These are phyloP conservation scores for Suaeda aralocaspica DNA, from an alignment of 148 eudicot species.

Conservation along the genomic window DNA sequence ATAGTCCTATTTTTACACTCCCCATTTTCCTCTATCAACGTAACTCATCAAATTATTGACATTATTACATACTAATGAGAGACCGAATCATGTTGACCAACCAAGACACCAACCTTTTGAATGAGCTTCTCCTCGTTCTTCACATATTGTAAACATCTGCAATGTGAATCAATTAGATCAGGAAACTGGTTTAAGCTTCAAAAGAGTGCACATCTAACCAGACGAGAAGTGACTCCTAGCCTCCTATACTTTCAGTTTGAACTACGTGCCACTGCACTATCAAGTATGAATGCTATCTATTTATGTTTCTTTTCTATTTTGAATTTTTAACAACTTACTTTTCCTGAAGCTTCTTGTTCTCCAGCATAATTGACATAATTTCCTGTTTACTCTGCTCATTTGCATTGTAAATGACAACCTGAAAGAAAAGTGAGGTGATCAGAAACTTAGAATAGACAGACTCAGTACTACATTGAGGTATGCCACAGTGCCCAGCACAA, in stretches of 20 bases:
- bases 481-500: not conserved
- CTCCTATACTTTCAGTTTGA: not conserved
- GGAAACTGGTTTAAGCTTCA: not conserved
- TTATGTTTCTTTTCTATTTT: not conserved
- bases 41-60: not conserved
- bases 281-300: not conserved
- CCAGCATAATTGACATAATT: slow-evolving; percentile 32
- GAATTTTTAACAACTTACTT: slow-evolving; percentile 40
- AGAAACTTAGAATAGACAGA: not conserved
- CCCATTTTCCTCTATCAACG: too few relatives aligned
- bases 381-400: slow-evolving; percentile 29
- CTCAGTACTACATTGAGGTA: not conserved
- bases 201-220: not conserved
- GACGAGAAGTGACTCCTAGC: not conserved
- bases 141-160: slow-evolving; percentile 52
- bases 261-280: not conserved
- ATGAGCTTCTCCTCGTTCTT: slow-evolving; percentile 46
- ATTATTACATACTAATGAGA: not conserved
- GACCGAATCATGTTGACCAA: not conserved
- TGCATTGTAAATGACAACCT: slow-evolving; percentile 29
- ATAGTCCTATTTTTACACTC: too few relatives aligned
- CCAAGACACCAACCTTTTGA: slow-evolving; percentile 38
- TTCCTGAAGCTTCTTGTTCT: slow-evolving; percentile 45
- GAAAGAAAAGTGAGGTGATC: slow-evolving; percentile 16
- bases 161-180: slow-evolving; percentile 8